phyloP scores from a whole-genome alignment of 225 moss, liverwort and hornwort genomes.

The Straminergon stramineum region DNA sequence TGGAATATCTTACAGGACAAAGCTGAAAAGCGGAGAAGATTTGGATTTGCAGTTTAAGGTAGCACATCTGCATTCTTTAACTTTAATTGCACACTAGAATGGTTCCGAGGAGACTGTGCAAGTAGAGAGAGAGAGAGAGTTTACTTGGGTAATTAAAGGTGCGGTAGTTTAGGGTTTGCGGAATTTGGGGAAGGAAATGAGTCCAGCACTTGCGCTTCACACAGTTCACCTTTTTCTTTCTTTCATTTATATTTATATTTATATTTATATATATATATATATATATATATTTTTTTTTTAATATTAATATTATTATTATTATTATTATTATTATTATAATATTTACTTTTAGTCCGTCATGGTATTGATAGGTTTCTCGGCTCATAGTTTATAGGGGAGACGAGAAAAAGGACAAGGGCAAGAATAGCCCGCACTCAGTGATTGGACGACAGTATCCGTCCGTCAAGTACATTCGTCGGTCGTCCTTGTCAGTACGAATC shows the following conservation, averaged over 20 bases:
- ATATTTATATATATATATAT: no score
- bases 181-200: background rate
- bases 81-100: background rate
- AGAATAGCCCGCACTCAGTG: background rate
- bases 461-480: background rate
- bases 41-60: background rate
- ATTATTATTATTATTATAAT: background rate
- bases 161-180: background rate
- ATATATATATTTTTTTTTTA: no score
- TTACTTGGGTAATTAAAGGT: background rate
- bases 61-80: background rate
- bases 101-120: background rate
- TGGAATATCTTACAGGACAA: no score
- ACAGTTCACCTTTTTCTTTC: background rate
- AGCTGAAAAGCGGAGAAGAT: background rate
- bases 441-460: background rate
- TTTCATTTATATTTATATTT: no score
- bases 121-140: background rate
- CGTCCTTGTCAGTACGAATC: background rate
- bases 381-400: background rate
- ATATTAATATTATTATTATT: no score
- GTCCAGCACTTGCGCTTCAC: background rate
- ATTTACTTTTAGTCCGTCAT: no score
- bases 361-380: no score
- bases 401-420: background rate